phyloP scores from a whole-genome alignment of 225 moss, liverwort and hornwort genomes.

The Bryum argenteum region DNA sequence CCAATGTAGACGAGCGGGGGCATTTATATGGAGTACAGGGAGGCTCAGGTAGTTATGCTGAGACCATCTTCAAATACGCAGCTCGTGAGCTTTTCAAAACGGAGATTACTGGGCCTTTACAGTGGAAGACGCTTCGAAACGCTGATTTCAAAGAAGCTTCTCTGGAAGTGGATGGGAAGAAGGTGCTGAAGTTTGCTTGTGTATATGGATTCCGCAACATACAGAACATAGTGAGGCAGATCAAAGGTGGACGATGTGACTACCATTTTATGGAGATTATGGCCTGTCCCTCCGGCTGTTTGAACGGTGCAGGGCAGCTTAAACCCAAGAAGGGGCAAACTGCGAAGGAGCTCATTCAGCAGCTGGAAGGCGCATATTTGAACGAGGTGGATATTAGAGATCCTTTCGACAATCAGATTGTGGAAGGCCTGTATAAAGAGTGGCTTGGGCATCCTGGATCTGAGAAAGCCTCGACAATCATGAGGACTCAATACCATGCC shows the following conservation, averaged over 20 bases:
- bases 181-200: constrained; percentile 83
- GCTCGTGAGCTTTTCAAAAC: constrained; percentile 70
- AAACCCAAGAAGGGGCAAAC: constrained; percentile 86
- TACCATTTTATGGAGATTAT: constrained; percentile 97
- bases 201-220: constrained; percentile 97
- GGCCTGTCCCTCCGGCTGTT: constrained; percentile 97
- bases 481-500: constrained; percentile 86
- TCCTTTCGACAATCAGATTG: constrained; percentile 72
- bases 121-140: constrained; percentile 81
- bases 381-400: constrained; percentile 83
- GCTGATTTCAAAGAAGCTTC: constrained; percentile 74
- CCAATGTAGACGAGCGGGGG: constrained; percentile 80
- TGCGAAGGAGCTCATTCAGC: constrained; percentile 86
- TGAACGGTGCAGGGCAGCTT: constrained; percentile 96
- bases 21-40: constrained; percentile 85
- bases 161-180: constrained; percentile 76
- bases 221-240: constrained; percentile 87
- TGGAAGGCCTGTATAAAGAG: constrained; percentile 69
- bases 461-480: constrained; percentile 47
- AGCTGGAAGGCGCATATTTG: constrained; percentile 78
- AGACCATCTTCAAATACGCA: constrained; percentile 75
- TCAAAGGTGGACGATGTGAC: constrained; percentile 82
- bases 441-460: constrained; percentile 84
- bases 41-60: constrained; percentile 93
- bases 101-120: constrained; percentile 64